A percentile compares a stretch with the other conserved stretches of the same genome.
Conservation (phyloP, 768 basidiomycete species). For the Suillus fuscotomentosus region DNA sequence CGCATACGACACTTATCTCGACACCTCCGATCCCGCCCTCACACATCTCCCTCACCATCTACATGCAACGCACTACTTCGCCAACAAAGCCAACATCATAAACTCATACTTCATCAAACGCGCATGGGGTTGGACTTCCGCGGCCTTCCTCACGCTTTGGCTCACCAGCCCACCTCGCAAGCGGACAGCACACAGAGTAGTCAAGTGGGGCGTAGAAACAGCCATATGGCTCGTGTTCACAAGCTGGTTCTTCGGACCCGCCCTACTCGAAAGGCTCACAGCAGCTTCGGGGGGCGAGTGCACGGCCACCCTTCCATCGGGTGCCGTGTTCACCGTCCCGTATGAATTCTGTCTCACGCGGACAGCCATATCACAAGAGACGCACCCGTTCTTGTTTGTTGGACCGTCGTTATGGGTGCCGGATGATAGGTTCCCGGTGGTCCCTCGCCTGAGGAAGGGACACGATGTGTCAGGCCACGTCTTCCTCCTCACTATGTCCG, state of each 20-base stretch:
- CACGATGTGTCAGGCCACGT: constrained; percentile 95
- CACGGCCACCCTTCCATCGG: constrained; percentile 59
- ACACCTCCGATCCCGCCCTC: constrained; percentile 79
- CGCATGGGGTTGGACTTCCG: constrained; percentile 89
- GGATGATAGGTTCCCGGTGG: constrained; percentile 40
- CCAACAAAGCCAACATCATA: constrained; percentile 75
- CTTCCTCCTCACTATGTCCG: constrained; percentile 81
- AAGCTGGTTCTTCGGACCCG: constrained; percentile 86
- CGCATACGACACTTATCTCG: constrained; percentile 65
- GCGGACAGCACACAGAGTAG: constrained; percentile 41
- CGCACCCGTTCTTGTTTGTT: constrained; percentile 66
- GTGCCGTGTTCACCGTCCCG: constrained; percentile 53
- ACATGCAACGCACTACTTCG: constrained; percentile 65
- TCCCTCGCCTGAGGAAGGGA: constrained; percentile 70
- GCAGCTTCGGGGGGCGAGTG: constrained; percentile 75
- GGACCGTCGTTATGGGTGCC: constrained; percentile 25
- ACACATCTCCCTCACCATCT: constrained; percentile 70
- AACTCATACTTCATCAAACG: constrained; percentile 89
- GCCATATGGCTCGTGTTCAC: constrained; percentile 74
- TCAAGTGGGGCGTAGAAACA: constrained; percentile 59
- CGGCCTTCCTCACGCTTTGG: constrained; percentile 59
- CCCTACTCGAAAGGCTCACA: constrained; percentile 66
- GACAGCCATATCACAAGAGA: constrained; percentile 49
- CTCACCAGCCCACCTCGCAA: constrained; percentile 49
- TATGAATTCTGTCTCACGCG: constrained; percentile 53